Base-by-base conservation (phyloP, 2,329 filamentous ascomycete genomes). In the Trichophaea hybrida region DNA sequence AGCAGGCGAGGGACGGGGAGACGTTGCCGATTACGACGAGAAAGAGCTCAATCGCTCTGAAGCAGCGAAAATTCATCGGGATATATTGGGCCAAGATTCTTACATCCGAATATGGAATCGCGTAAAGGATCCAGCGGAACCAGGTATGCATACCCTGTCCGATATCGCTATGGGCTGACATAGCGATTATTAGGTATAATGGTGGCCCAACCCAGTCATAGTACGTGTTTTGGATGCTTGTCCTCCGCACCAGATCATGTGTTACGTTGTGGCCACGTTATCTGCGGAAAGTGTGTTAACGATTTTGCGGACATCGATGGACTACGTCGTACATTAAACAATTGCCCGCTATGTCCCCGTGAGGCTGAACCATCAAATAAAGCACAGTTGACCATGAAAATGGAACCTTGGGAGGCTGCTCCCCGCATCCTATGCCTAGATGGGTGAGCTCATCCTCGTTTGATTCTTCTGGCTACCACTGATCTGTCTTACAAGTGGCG, bases 161-260 rank as follows among this genome's bases (percentile, higher is more conserved):
- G 24, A 24, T 24, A 24, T 24, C 24, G 24, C 24, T 3, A 24
- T 24, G 24, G 24, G 3, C 24, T 24, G 24, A 24, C 24, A 1
- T 3, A 24, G 24, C 24, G 24, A 24, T 24, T 24, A 24, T 24
- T 24, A 24, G 24, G 24, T 24, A 24, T 24, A 24, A 24, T 24
- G 24, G 1, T 24, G 24, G 24, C 24, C 24, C 24, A 24, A 24
- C 24, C 72, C n/a, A 76, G 72, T 40, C 75, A 76, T 61, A 68
- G 72, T 1, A 73, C 73, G 1, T 78, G 76, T 60, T 75, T 76
- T 59, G 74, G 71, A 56, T 78, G 76, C 61, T 67, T 77, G 24
- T 71, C 73, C 58, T 71, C 72, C 50, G 67, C 72, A 1, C 72
- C 75, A 1, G 71, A 75, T 59, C 73, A 76, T 61, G 64, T 70